Evolutionary conservation across 129 eudicot genomes (phyloP).

Genomic region (Flaveria linearis): DNA sequence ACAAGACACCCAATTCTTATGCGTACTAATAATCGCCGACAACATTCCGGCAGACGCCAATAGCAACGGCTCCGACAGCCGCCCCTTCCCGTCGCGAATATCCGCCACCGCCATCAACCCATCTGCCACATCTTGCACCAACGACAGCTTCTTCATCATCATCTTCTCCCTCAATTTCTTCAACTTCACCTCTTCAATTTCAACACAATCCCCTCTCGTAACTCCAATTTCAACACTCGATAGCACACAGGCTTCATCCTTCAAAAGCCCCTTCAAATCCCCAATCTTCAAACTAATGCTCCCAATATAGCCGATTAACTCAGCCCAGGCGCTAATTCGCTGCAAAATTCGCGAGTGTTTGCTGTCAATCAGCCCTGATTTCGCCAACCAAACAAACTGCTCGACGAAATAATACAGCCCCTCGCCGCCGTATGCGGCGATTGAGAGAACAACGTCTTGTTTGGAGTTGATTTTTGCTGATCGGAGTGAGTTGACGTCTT

Average conservation of each 20-base stretch:
- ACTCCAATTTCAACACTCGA: constrained; percentile 52
- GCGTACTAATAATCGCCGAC: constrained; percentile 89
- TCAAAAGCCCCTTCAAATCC: constrained; percentile 54
- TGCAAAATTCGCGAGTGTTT: constrained; percentile 42
- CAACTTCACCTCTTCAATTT: constrained; percentile 42
- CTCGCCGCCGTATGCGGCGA: constrained; percentile 83
- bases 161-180: constrained; percentile 67
- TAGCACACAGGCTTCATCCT: constrained; percentile 61
- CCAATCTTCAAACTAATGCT: constrained; percentile 66
- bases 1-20: constrained; percentile 91
- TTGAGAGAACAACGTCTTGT: constrained; percentile 36
- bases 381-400: constrained; percentile 82
- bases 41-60: constrained; percentile 77
- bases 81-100: constrained; percentile 70
- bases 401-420: constrained; percentile 83
- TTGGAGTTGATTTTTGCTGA: constrained; percentile 20
- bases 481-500: constrained; percentile 75
- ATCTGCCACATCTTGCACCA: constrained; percentile 84
- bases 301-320: constrained; percentile 78
- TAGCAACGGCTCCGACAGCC: constrained; percentile 60
- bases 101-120: constrained; percentile 95
- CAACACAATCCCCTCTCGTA: constrained; percentile 44
- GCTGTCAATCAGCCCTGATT: constrained; percentile 65
- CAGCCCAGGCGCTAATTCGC: constrained; percentile 79
- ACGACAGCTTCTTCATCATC: constrained; percentile 66